A percentile compares a stretch with the other conserved stretches of the same genome.
phyloP scores from a whole-genome alignment of 169 alveolate species.

The Eimeria sp. region DNA sequence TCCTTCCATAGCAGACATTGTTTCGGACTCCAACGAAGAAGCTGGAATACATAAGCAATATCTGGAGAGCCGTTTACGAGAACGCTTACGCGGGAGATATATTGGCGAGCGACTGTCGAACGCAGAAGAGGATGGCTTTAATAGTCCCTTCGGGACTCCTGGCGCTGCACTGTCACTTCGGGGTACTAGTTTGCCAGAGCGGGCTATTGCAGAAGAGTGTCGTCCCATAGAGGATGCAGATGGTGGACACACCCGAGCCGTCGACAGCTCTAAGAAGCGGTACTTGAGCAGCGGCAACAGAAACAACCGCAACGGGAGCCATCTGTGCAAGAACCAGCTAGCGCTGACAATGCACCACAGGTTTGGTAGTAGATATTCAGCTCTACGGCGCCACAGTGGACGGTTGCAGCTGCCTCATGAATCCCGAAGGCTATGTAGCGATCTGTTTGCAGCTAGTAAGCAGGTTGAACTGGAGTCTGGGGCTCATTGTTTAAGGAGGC shows the following conservation, averaged over 20 bases:
- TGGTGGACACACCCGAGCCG: background rate
- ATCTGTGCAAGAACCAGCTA: background rate
- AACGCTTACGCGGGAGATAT: background rate
- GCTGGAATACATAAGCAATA: background rate
- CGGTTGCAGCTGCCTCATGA: background rate
- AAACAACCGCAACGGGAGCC: background rate
- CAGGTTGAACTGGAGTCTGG: background rate
- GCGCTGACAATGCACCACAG: background rate
- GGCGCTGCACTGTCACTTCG: background rate
- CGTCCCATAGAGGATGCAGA: background rate
- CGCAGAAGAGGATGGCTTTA: background rate
- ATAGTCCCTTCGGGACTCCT: background rate
- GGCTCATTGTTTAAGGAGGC: background rate
- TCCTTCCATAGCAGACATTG: background rate
- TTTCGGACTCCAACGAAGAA: background rate
- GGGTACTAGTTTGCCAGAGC: background rate
- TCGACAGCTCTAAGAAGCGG: background rate
- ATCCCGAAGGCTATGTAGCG: background rate
- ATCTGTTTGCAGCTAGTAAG: background rate
- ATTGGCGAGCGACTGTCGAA: background rate
- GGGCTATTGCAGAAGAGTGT: background rate
- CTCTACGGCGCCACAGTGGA: background rate
- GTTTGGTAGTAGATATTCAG: background rate
- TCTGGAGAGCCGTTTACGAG: background rate
- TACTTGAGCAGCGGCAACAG: background rate